These are phyloP conservation scores for Saccharomycopsis fibuligera DNA, from an alignment of 805 yeast species.

Conservation along the genomic window DNA sequence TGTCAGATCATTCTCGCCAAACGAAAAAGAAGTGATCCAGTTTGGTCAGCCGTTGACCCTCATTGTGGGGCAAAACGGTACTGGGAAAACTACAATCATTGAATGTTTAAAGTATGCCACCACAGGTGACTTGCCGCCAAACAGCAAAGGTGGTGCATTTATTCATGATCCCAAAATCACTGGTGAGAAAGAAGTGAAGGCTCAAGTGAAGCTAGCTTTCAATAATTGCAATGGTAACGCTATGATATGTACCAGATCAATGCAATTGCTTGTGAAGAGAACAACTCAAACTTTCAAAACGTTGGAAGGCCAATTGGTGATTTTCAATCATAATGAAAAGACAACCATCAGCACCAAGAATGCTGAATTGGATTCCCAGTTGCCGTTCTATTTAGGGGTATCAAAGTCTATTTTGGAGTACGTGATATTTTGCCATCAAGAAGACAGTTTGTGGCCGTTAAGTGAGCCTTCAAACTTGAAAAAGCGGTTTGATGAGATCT, in stretches of 20 bases:
- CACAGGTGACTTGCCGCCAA: slow-evolving; percentile 94
- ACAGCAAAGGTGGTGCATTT: slow-evolving; percentile 93
- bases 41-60: slow-evolving; percentile 87
- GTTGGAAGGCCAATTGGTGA: slow-evolving; percentile 78
- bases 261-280: slow-evolving; percentile 64
- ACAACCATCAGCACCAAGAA: slow-evolving; percentile 74
- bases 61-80: slow-evolving; percentile 93
- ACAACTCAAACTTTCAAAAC: slow-evolving; percentile 76
- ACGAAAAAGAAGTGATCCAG: slow-evolving; percentile 75
- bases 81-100: slow-evolving; percentile 93
- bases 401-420: slow-evolving; percentile 82
- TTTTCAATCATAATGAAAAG: slow-evolving; percentile 48
- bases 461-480: slow-evolving; percentile 85
- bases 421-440: slow-evolving; percentile 96
- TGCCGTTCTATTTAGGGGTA: slow-evolving; percentile 82
- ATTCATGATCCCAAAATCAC: slow-evolving; percentile 84
- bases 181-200: slow-evolving; percentile 71
- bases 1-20: slow-evolving; percentile 84
- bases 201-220: slow-evolving; percentile 87
- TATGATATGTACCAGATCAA: slow-evolving; percentile 82
- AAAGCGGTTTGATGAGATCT: slow-evolving; percentile 92
- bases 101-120: slow-evolving; percentile 92
- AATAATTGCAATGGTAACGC: slow-evolving; percentile 62
- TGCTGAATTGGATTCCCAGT: slow-evolving; percentile 73
- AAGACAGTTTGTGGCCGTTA: slow-evolving; percentile 93